These are phyloP conservation scores for Trametopsis cervina DNA, from an alignment of 768 basidiomycete genomes.

Conservation along the genomic window DNA sequence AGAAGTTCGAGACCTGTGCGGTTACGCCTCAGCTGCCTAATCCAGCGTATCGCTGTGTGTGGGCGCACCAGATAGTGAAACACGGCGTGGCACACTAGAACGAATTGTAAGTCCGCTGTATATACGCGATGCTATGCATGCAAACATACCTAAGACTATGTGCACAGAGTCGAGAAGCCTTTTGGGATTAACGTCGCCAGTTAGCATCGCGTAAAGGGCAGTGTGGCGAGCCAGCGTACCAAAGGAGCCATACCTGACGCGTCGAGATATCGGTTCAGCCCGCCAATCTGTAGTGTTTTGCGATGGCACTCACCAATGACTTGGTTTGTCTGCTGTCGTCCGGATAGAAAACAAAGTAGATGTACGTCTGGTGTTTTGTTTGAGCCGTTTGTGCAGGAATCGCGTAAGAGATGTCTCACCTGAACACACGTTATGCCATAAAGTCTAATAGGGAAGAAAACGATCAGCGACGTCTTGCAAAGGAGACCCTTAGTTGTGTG, in stretches of 20 bases:
- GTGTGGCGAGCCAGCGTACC: slow-evolving; percentile 1
- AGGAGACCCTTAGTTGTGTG: neutral
- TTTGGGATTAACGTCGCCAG: neutral
- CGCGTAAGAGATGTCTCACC: too few species aligned
- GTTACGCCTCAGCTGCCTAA: too few species aligned
- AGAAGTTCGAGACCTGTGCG: slow-evolving; percentile 7
- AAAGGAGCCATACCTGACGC: slow-evolving; percentile 7
- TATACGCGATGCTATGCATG: neutral
- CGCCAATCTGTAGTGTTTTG: too few species aligned
- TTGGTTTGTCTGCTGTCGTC: slow-evolving; percentile 2
- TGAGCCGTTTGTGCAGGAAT: too few species aligned
- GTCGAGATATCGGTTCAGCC: too few species aligned
- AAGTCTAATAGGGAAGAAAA: slow-evolving; percentile 1
- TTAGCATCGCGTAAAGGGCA: neutral
- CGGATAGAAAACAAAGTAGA: slow-evolving; percentile 11
- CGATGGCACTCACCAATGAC: slow-evolving; percentile 5
- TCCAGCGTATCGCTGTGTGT: too few species aligned
- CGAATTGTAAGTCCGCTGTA: neutral
- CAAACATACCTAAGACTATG: slow-evolving; percentile 5
- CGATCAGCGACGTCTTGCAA: neutral
- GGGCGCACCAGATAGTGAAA: slow-evolving; percentile 12
- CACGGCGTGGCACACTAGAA: slow-evolving; percentile 8
- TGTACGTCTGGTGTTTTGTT: slow-evolving; percentile 2
- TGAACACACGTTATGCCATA: slow-evolving; percentile 8
- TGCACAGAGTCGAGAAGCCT: slow-evolving; percentile 9